Base-by-base conservation (phyloP, 345 rosid genomes). In the Pistacia atlantica region DNA sequence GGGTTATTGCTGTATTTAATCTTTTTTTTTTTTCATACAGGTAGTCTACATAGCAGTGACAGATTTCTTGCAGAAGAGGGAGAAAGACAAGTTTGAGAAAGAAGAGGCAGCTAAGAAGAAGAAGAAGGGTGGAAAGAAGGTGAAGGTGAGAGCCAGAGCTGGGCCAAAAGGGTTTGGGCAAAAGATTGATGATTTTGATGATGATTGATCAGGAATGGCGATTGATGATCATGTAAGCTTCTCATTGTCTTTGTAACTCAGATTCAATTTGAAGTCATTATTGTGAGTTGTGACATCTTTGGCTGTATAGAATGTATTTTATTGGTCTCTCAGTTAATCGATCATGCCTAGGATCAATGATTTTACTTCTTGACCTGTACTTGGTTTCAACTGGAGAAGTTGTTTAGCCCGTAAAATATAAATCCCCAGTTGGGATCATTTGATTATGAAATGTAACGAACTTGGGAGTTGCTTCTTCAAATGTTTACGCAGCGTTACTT, bases 81-180 rank as follows among this genome's bases (percentile, higher is more conserved):
- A 90, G 75, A 84, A 79, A 38, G 96, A 90, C 49, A 92, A 87
- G 87, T 88, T 87, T 81, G 90, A 87, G 83, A 94, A 90, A 71
- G 91, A 91, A 69, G 89, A 89, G 66, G 90, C 86, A 35, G 82
- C 86, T n/a, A 87, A 84, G 84, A 86, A 75, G 80, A 93, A 91
- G 92, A 86, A 81, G 66, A 69, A 56, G 35, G 54, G 87, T 70
- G 88, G 86, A 33, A 90, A 88, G 86, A 88, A 84, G 73, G 80
- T 77, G 59, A 82, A 76, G 74, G 80, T 78, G 20, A 84, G 80
- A 82, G 83, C 92, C 25, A 88, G 75, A 75, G 85, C 82, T 22
- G 91, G 97, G 65, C 93, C 97, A 35, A 85, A 80, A 72, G 97
- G 91, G 3, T 92, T 90, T 66, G 97, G 93, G 31, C 94, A 87